Evolutionary conservation across 2,329 filamentous ascomycete species (phyloP), one percentile per base, ranked within the genome.

Genomic region (Davidsoniella virescens): DNA sequence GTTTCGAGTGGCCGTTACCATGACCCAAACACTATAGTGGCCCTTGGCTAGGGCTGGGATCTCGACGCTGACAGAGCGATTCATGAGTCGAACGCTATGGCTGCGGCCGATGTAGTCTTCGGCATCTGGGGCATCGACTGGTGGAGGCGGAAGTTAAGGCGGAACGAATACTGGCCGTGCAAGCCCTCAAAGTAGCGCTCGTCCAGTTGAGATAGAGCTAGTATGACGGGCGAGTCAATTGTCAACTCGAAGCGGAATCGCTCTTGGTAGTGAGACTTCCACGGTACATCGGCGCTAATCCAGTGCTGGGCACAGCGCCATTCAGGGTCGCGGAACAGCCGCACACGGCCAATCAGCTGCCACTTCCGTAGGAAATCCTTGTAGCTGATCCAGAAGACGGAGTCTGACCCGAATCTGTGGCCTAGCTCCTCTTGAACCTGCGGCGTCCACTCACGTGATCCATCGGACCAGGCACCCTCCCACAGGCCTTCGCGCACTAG

Each of bases 341-440:
- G 68, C 0, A 78, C 81, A 12, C 76, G 69, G 57, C 81, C 76
- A 49, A 81, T 73, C 55, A 72, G 70, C 45, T 72, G 71, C 57
- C 75, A 81, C 57, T 80, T 80, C 55, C 72, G 70, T 10, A 81
- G 68, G 48, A 82, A 66, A 56, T 81, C 77, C 47, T 74, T 67
- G 57, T 78, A 80, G 1, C 73, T 69, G 52, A 80, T 79, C 76
- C 76, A 80, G 57, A 80, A 80, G 10, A 76, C 73, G 0, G 74
- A 76, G 56, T 80, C 76, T 55, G 72, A 74, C 18, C 76, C 75
- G 51, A 80, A 80, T 26, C 68, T 70, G 57, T 79, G 75, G 40
- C 66, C 67, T 1, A 80, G 69, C 59, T 78, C 75, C 52, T 70
- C 64, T 46, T 77, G 71, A 36, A 70, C 70, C 20, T 77, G 73